Conservation (phyloP, 257 asterid genomes). For the Nemophila menziesii region DNA sequence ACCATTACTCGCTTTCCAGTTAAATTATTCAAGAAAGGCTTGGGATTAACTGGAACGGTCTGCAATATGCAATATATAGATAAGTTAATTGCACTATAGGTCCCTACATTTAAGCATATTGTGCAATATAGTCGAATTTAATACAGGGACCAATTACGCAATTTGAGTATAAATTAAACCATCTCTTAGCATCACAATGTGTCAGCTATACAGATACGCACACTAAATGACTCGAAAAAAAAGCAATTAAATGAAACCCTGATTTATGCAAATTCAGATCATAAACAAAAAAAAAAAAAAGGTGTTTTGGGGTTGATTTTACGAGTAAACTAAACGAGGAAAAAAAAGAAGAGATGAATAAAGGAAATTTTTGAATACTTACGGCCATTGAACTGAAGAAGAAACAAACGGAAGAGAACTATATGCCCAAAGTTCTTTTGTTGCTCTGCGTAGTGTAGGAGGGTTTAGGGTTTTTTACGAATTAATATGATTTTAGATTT, state of each 20-base stretch:
- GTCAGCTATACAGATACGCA: too few species aligned
- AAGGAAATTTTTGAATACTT: too few species aligned
- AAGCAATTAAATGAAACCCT: neutral
- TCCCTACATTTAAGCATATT: too few species aligned
- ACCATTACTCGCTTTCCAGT: constrained; percentile 95
- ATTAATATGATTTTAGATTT: too few species aligned
- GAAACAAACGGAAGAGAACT: neutral
- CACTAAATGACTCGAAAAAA: neutral
- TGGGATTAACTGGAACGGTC: constrained; percentile 98
- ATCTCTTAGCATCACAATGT: too few species aligned
- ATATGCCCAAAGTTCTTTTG: neutral
- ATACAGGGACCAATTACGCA: neutral
- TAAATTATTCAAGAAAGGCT: constrained; percentile 94
- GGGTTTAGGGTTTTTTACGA: neutral
- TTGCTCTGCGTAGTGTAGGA: neutral
- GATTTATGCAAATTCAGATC: too few species aligned
- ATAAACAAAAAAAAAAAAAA: too few species aligned
- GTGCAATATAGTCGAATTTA: too few species aligned
- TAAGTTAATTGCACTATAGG: too few species aligned
- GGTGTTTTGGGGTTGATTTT: too few species aligned
- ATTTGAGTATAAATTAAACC: too few species aligned
- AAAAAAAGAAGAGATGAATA: too few species aligned
- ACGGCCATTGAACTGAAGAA: neutral
- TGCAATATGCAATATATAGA: constrained; percentile 23
- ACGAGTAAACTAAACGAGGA: neutral